Conservation (phyloP, 495 filamentous ascomycete genomes). For the Hypoxylon fragiforme region DNA sequence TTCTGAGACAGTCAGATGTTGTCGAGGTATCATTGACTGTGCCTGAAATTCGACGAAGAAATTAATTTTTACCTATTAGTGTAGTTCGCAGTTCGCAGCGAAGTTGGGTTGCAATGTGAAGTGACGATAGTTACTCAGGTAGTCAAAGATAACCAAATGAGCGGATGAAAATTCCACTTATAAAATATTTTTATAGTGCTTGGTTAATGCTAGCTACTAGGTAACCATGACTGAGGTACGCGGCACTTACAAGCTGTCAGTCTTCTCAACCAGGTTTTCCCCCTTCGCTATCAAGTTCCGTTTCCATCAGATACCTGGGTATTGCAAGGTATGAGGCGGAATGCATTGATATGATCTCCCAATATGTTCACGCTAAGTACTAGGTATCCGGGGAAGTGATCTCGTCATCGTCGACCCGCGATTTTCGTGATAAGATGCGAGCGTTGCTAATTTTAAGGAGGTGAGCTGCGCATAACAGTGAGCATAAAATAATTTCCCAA, state of each 20-base stretch:
- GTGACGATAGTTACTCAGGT: not conserved
- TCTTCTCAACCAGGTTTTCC: constrained; percentile 1
- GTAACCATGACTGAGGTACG: too few species aligned
- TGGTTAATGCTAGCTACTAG: too few species aligned
- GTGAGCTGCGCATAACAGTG: constrained; percentile 42
- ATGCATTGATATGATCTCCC: constrained; percentile 33
- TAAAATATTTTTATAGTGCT: too few species aligned
- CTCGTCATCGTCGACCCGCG: constrained; percentile 47
- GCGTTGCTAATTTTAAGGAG: constrained; percentile 42
- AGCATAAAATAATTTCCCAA: constrained; percentile 53
- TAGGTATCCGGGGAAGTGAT: constrained; percentile 37
- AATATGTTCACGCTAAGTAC: constrained; percentile 22
- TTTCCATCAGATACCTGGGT: constrained; percentile 4
- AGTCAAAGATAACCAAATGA: too few species aligned
- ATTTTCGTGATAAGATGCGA: constrained; percentile 47
- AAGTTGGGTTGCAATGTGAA: too few species aligned
- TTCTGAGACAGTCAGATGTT: too few species aligned
- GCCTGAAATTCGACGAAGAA: too few species aligned
- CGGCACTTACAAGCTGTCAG: constrained; percentile 17
- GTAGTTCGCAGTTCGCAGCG: too few species aligned
- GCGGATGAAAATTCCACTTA: constrained; percentile 3
- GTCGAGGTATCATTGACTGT: too few species aligned
- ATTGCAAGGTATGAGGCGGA: not conserved
- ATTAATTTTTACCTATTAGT: too few species aligned
- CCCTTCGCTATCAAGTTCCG: constrained; percentile 16